phyloP scores from a whole-genome alignment of 225 moss, liverwort and hornwort species.

The Pseudoscleropodium purum region DNA sequence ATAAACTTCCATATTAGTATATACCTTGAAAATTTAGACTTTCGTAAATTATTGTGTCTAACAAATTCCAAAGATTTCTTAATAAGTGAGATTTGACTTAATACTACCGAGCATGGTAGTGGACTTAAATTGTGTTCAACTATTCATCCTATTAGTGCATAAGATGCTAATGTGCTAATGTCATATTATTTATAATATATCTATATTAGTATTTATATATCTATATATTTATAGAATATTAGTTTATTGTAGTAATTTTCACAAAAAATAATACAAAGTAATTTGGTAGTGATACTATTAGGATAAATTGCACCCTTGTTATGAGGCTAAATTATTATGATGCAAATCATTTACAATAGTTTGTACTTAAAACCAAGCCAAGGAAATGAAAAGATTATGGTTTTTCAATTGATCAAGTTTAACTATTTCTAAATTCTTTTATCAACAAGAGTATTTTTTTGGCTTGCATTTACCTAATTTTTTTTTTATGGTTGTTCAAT shows the following conservation, averaged over 20 bases:
- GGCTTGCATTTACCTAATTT: background rate
- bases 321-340: background rate
- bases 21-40: background rate
- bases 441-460: background rate
- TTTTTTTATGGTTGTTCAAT: background rate
- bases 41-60: background rate
- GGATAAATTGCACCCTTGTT: background rate
- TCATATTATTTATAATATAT: background rate
- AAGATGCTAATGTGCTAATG: background rate
- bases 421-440: background rate
- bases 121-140: background rate
- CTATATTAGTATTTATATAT: background rate
- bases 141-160: background rate
- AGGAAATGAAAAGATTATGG: background rate
- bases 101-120: fast-evolving
- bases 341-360: background rate
- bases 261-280: background rate
- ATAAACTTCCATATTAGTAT: background rate
- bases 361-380: background rate
- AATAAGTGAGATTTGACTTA: background rate
- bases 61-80: background rate
- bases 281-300: background rate
- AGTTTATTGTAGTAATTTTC: background rate
- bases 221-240: background rate
- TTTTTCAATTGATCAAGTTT: background rate